Conservation (phyloP, 768 basidiomycete genomes). For the Panaeolus papilionaceus region DNA sequence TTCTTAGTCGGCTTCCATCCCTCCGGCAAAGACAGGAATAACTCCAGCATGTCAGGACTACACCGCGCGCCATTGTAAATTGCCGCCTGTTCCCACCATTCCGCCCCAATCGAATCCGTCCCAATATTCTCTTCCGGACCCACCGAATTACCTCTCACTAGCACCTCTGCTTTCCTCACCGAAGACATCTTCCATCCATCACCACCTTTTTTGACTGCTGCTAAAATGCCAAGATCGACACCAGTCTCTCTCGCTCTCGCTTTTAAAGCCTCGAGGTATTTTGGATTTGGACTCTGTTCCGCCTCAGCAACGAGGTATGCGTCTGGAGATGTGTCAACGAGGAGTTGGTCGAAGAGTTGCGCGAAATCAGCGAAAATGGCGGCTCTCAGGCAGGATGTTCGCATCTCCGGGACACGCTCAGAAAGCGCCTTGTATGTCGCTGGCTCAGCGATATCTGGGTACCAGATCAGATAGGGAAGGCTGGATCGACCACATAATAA, state of each 20-base stretch:
- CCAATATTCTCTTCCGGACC: not conserved
- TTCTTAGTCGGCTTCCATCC: not conserved
- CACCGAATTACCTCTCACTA: not conserved
- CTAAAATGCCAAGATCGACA: constrained; percentile 2
- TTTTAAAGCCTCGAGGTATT: constrained; percentile 5
- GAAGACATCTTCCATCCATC: constrained; percentile 2
- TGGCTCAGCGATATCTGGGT: constrained; percentile 5
- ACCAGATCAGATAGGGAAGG: constrained; percentile 2
- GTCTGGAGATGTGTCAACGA: constrained; percentile 1
- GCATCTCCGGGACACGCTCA: not conserved
- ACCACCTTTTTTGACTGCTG: not conserved
- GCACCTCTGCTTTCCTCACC: constrained; percentile 4
- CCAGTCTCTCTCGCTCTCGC: not conserved
- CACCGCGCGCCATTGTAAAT: not conserved
- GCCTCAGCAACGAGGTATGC: not conserved
- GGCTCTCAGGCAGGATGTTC: not conserved
- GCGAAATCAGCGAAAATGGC: constrained; percentile 1
- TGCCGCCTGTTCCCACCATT: not conserved
- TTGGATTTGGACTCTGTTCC: constrained; percentile 3
- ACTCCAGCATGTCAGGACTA: constrained; percentile 1
- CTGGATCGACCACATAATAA: not conserved
- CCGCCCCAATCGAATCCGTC: not conserved
- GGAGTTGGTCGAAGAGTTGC: not conserved
- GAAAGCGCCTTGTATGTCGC: constrained; percentile 2
- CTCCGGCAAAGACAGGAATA: not conserved